These are phyloP conservation scores for Cercospora janseana DNA, from an alignment of 2,329 filamentous ascomycete genomes.

Conservation along the genomic window DNA sequence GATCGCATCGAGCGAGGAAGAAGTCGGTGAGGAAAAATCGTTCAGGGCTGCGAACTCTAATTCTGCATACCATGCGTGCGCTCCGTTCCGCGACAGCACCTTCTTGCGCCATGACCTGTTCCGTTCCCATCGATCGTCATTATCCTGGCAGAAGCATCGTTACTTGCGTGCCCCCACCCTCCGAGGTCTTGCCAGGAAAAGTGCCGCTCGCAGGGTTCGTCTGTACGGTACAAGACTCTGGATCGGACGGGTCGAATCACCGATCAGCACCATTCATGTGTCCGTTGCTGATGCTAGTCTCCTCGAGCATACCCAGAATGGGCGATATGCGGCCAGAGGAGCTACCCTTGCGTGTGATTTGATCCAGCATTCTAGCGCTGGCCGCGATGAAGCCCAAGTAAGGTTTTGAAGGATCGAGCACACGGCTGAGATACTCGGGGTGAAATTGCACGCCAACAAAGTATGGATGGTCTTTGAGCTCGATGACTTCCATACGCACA, in stretches of 20 bases:
- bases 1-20: slow-evolving; percentile 3
- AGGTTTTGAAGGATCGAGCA: slow-evolving; percentile 69
- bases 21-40: not conserved
- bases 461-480: slow-evolving; percentile 79
- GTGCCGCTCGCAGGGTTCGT: too few species aligned
- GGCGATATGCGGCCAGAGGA: slow-evolving; percentile 22
- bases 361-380: slow-evolving; percentile 63
- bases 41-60: slow-evolving; percentile 5
- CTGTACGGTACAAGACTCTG: not conserved
- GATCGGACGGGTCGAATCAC: not conserved
- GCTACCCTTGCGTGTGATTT: slow-evolving; percentile 38
- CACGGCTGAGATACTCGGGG: slow-evolving; percentile 77
- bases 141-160: not conserved
- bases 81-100: not conserved
- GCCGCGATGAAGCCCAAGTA: slow-evolving; percentile 86
- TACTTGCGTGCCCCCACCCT: too few species aligned
- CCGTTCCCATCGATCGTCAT: slow-evolving; percentile 1
- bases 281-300: slow-evolving; percentile 5
- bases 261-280: not conserved
- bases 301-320: slow-evolving; percentile 16
- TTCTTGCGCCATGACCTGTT: not conserved
- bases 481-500: slow-evolving; percentile 78
- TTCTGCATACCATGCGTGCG: not conserved
- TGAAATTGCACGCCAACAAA: slow-evolving; percentile 87
- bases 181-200: too few species aligned